These are phyloP conservation scores for Boletus calvinii DNA, from an alignment of 1,284 basidiomycete genomes.

Conservation along the genomic window DNA sequence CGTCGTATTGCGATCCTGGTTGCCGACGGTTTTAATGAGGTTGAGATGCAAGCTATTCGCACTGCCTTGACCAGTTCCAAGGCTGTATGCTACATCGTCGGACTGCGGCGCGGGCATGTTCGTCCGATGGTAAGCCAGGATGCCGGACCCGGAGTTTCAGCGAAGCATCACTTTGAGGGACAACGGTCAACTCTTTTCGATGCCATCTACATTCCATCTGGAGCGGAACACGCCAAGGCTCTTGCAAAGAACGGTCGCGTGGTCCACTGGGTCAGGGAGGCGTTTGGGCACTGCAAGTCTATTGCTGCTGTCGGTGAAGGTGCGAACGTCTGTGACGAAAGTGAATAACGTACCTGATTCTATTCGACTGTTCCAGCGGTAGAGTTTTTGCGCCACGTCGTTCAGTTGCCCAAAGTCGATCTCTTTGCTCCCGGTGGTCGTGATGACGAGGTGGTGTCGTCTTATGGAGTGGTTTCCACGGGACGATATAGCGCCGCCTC, in stretches of 20 bases:
- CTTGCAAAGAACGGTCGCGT: conserved; percentile 56
- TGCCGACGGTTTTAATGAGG: conserved; percentile 68
- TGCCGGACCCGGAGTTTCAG: conserved; percentile 41
- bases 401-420: conserved; percentile 46
- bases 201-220: conserved; percentile 71
- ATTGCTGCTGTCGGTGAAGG: conserved; percentile 75
- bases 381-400: conserved; percentile 46
- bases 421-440: conserved; percentile 35
- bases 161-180: conserved; percentile 74
- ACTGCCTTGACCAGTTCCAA: conserved; percentile 50
- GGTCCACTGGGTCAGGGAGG: conserved; percentile 73
- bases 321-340: neutral
- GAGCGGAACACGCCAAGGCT: conserved; percentile 50
- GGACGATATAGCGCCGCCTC: conserved; percentile 46
- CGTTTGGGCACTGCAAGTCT: conserved; percentile 77
- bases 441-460: conserved; percentile 44
- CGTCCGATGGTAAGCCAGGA: conserved; percentile 39
- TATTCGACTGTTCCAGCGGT: conserved; percentile 40
- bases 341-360: neutral
- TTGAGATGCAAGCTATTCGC: conserved; percentile 57
- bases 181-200: conserved; percentile 81
- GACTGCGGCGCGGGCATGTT: conserved; percentile 62
- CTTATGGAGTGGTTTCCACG: conserved; percentile 63
- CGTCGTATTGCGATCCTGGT: conserved; percentile 75
- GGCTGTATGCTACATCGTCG: conserved; percentile 67